These are phyloP conservation scores for Closterium sp. DNA, from an alignment of 139 green algal species.

Conservation along the genomic window DNA sequence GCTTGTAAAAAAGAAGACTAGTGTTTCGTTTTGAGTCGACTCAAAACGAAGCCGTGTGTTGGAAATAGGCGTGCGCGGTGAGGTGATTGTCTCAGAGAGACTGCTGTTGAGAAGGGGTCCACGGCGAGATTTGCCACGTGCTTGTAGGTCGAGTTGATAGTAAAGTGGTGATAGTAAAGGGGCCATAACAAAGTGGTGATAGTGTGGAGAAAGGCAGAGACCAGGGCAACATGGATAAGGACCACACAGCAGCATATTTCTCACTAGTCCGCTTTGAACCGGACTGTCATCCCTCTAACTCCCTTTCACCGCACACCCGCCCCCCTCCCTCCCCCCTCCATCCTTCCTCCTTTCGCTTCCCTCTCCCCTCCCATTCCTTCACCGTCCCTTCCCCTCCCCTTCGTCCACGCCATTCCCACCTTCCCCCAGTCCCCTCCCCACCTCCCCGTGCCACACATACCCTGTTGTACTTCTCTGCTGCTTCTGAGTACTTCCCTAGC, in stretches of 20 bases:
- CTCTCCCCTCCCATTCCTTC: not conserved
- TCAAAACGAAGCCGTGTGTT: too few species aligned
- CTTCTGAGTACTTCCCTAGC: conserved; percentile 38
- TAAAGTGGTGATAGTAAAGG: too few species aligned
- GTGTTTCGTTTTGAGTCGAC: too few species aligned
- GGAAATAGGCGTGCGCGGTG: too few species aligned
- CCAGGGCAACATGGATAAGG: not conserved
- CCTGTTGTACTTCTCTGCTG: conserved; percentile 37
- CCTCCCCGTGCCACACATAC: conserved; percentile 14
- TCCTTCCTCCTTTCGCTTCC: not conserved
- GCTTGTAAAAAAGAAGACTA: too few species aligned
- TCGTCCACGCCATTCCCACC: not conserved
- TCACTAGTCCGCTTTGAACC: too few species aligned
- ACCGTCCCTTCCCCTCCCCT: not conserved
- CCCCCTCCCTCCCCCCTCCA: not conserved
- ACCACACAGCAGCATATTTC: too few species aligned
- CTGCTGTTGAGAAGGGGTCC: too few species aligned
- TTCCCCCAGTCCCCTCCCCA: not conserved
- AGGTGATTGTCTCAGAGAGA: too few species aligned
- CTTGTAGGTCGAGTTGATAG: too few species aligned
- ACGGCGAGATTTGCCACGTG: too few species aligned
- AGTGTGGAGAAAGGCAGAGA: not conserved
- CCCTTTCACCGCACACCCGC: not conserved
- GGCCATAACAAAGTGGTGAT: too few species aligned
- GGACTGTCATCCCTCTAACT: not conserved